Evolutionary conservation across 805 yeast genomes (phyloP).

Genomic region (Starmerella bombicola): DNA sequence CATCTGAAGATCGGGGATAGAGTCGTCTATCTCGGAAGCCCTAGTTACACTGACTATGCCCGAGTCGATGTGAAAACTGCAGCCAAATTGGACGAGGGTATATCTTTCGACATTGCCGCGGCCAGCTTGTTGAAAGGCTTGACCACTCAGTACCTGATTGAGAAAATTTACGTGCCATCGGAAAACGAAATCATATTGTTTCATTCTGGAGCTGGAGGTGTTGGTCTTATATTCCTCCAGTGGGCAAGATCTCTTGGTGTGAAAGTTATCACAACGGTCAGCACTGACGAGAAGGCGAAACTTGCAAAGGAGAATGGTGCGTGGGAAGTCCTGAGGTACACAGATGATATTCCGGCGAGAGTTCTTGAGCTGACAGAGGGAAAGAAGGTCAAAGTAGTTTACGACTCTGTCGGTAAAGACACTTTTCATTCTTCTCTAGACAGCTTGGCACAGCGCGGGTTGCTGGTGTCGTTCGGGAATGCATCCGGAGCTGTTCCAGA

Average conservation of each 20-base stretch:
- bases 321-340: constrained; percentile 43
- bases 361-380: constrained; percentile 28
- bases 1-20: constrained; percentile 40
- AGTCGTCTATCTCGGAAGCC: constrained; percentile 41
- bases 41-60: constrained; percentile 73
- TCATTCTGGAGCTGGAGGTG: constrained; percentile 96
- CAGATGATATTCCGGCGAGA: constrained; percentile 25
- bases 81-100: constrained; percentile 39
- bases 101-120: constrained; percentile 45
- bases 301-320: constrained; percentile 67
- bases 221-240: constrained; percentile 62
- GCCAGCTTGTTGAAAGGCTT: constrained; percentile 51
- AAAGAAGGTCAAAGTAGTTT: constrained; percentile 27
- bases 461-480: constrained; percentile 68
- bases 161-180: constrained; percentile 50
- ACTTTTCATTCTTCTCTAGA: constrained; percentile 55
- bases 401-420: constrained; percentile 42
- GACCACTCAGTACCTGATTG: constrained; percentile 61
- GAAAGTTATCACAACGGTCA: constrained; percentile 72
- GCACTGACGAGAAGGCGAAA: constrained; percentile 57
- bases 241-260: constrained; percentile 55
- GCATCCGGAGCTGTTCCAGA: constrained; percentile 79
- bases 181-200: constrained; percentile 57
- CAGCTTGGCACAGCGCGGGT: constrained; percentile 51
- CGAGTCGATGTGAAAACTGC: constrained; percentile 27